These are phyloP conservation scores for Saturnispora dispora DNA, from an alignment of 805 yeast species.

Conservation along the genomic window DNA sequence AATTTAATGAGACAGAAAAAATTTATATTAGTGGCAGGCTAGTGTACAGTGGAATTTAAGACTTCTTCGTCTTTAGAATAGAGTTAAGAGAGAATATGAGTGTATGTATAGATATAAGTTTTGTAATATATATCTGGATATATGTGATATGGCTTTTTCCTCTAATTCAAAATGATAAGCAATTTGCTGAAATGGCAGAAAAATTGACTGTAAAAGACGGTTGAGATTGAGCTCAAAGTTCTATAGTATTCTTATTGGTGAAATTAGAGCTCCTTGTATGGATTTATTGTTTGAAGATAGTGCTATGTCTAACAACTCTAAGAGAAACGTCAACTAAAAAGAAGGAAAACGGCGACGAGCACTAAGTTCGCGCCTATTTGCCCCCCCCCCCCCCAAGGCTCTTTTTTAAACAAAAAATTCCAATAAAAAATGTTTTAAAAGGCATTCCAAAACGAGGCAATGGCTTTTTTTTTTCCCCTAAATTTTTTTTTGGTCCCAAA, in stretches of 20 bases:
- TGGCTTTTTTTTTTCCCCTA: no score
- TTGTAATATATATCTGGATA: background rate
- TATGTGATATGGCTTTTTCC: background rate
- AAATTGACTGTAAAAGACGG: background rate
- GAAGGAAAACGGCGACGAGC: conserved; percentile 2
- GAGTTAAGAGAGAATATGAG: background rate
- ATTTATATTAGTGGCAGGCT: background rate
- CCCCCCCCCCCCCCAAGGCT: background rate
- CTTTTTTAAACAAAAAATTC: background rate
- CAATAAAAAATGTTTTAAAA: no score
- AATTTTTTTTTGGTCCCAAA: no score
- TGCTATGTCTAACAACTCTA: background rate
- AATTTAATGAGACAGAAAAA: background rate
- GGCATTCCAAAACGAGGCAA: no score
- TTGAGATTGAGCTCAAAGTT: background rate
- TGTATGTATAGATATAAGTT: background rate
- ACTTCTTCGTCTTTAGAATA: background rate
- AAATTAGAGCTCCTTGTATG: background rate
- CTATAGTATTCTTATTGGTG: background rate
- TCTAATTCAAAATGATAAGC: background rate
- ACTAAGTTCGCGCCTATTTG: background rate
- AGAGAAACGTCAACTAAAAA: background rate
- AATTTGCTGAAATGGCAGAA: background rate
- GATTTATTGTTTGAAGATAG: background rate
- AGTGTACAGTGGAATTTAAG: background rate